A percentile compares a stretch with the other conserved stretches of the same genome.
phyloP scores from a whole-genome alignment of 805 yeast species.

The Saccharomycopsis sp. region DNA sequence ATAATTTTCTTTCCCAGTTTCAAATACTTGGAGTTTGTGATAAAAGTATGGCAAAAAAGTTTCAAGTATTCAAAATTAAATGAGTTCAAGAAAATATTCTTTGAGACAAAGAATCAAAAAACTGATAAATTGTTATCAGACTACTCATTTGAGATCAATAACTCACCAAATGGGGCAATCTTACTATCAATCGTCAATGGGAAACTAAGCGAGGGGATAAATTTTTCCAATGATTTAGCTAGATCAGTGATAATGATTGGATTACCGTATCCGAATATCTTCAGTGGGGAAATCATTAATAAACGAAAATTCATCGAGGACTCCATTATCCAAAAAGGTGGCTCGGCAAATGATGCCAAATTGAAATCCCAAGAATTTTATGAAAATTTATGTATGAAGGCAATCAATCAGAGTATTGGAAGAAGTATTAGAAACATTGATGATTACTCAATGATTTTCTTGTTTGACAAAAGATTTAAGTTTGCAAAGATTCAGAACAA shows the following conservation, averaged over 20 bases:
- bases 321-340: constrained; percentile 37
- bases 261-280: constrained; percentile 78
- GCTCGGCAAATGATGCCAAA: constrained; percentile 34
- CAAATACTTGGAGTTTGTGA: constrained; percentile 46
- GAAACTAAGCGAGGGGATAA: constrained; percentile 85
- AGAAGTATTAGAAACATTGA: constrained; percentile 76
- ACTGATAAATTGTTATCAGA: constrained; percentile 38
- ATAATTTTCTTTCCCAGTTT: constrained; percentile 85
- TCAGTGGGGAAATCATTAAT: constrained; percentile 72
- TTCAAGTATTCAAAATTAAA: constrained; percentile 26
- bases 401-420: constrained; percentile 88
- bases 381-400: constrained; percentile 81
- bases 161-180: constrained; percentile 43
- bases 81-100: constrained; percentile 36
- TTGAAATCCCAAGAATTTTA: constrained; percentile 46
- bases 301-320: constrained; percentile 54
- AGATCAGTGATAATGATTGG: constrained; percentile 83
- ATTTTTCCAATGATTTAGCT: constrained; percentile 80
- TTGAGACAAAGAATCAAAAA: constrained; percentile 39
- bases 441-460: constrained; percentile 69
- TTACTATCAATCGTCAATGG: constrained; percentile 88
- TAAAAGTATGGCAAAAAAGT: constrained; percentile 37
- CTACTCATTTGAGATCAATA: constrained; percentile 35
- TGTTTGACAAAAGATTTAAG: constrained; percentile 57
- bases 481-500: constrained; percentile 39